phyloP scores from a whole-genome alignment of 2,329 filamentous ascomycete genomes.

The Venturia effusa region DNA sequence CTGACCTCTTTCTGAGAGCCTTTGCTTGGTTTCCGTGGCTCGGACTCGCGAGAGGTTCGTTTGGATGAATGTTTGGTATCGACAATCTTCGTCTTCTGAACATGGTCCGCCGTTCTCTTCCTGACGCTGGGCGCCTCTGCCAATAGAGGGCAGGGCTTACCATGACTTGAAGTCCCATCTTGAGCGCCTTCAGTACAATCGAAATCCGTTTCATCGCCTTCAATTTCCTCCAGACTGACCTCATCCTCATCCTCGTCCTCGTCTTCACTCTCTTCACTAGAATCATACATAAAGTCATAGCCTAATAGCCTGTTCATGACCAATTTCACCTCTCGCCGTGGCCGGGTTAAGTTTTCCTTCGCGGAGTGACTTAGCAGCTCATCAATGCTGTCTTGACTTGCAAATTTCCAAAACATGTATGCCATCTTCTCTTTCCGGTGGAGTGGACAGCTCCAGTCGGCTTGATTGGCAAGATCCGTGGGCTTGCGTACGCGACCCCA shows the following conservation, averaged over 20 bases:
- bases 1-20: neutral
- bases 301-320: neutral
- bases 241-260: neutral
- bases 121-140: neutral
- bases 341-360: neutral
- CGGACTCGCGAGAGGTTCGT: neutral
- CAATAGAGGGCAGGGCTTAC: neutral
- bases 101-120: neutral
- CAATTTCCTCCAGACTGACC: neutral
- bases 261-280: neutral
- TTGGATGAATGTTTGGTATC: neutral
- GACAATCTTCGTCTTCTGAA: neutral
- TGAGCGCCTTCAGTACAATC: neutral
- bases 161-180: neutral
- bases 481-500: neutral
- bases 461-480: neutral
- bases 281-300: neutral
- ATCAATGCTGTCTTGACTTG: neutral
- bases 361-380: neutral
- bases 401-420: constrained; percentile 3
- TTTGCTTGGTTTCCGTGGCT: neutral
- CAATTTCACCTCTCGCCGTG: neutral
- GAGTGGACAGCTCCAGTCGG: neutral
- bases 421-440: neutral
- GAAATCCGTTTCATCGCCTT: neutral